Evolutionary conservation across 2,329 filamentous ascomycete genomes (phyloP).

Genomic region (Coniosporium uncinatum): DNA sequence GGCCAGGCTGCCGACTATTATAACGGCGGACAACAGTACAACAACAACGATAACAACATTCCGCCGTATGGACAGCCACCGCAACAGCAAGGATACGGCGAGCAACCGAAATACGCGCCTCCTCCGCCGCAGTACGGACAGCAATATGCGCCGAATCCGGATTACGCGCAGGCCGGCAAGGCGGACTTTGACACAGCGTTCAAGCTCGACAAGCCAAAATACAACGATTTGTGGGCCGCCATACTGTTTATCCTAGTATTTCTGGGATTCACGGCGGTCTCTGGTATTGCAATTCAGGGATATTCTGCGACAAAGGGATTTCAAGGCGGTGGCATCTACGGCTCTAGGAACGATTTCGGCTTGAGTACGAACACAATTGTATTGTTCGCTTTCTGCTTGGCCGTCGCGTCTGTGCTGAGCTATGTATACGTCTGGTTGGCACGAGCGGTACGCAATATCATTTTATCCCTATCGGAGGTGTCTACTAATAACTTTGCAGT

Average conservation of each 20-base stretch:
- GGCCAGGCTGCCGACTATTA: neutral
- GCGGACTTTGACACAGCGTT: conserved; percentile 73
- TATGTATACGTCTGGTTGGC: conserved; percentile 72
- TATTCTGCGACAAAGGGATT: conserved; percentile 59
- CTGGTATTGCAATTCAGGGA: conserved; percentile 67
- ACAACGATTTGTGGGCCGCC: conserved; percentile 86
- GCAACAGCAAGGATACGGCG: neutral
- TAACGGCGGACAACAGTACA: too few species aligned
- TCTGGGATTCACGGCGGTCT: conserved; percentile 70
- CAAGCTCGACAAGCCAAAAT: conserved; percentile 78
- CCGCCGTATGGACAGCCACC: neutral
- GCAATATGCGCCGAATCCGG: conserved; percentile 15
- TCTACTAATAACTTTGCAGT: too few species aligned
- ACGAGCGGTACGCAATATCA: too few species aligned
- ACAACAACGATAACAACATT: too few species aligned
- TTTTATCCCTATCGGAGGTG: too few species aligned
- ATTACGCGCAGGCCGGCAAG: conserved; percentile 26
- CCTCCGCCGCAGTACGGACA: conserved; percentile 10
- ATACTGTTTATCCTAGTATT: conserved; percentile 69
- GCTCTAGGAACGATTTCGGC: conserved; percentile 56
- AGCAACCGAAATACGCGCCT: conserved; percentile 12
- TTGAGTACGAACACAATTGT: conserved; percentile 83
- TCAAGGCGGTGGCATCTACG: conserved; percentile 71
- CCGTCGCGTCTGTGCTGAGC: conserved; percentile 68
- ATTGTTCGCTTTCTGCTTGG: conserved; percentile 75